Percentiles rank a stretch among this genome's conserved stretches.
Evolutionary conservation across 2,329 filamentous ascomycete species (phyloP).

Genomic region (Aureobasidium sp.): DNA sequence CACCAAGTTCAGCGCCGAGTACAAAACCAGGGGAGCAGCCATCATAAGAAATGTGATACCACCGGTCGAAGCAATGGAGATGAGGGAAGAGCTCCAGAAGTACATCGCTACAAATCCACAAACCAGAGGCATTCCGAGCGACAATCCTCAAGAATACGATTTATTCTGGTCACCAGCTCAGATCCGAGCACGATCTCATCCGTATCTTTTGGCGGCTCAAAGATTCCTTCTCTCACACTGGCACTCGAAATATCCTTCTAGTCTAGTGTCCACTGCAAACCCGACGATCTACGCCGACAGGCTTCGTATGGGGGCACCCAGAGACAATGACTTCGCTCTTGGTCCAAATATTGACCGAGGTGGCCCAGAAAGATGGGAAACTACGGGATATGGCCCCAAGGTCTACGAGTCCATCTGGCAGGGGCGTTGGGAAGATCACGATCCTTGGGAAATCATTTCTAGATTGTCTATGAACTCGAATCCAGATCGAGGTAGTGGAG

Average conservation of each 20-base stretch:
- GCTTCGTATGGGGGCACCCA: slow-evolving; percentile 45
- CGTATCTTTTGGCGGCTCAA: slow-evolving; percentile 38
- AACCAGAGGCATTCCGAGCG: slow-evolving; percentile 36
- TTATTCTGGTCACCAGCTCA: slow-evolving; percentile 43
- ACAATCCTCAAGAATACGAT: slow-evolving; percentile 42
- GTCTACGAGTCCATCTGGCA: slow-evolving; percentile 67
- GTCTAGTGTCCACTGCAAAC: slow-evolving; percentile 34
- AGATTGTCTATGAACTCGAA: slow-evolving; percentile 62
- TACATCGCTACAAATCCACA: slow-evolving; percentile 42
- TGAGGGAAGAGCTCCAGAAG: slow-evolving; percentile 36
- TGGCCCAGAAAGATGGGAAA: slow-evolving; percentile 42
- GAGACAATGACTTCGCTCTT: slow-evolving; percentile 41
- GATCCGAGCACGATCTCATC: slow-evolving; percentile 37
- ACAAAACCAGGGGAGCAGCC: slow-evolving; percentile 48
- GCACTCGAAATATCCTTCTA: slow-evolving; percentile 32
- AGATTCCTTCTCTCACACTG: slow-evolving; percentile 41
- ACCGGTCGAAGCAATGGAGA: slow-evolving; percentile 33
- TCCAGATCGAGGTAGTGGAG: slow-evolving; percentile 70
- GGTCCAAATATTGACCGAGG: slow-evolving; percentile 48
- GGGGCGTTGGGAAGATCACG: slow-evolving; percentile 71
- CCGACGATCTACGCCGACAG: slow-evolving; percentile 41
- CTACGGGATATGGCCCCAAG: slow-evolving; percentile 50
- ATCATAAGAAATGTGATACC: slow-evolving; percentile 38
- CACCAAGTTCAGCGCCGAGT: slow-evolving; percentile 46
- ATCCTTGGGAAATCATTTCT: slow-evolving; percentile 69